Conservation (phyloP, 2,329 filamentous ascomycete genomes). For the Sporothrix dimorphospora region DNA sequence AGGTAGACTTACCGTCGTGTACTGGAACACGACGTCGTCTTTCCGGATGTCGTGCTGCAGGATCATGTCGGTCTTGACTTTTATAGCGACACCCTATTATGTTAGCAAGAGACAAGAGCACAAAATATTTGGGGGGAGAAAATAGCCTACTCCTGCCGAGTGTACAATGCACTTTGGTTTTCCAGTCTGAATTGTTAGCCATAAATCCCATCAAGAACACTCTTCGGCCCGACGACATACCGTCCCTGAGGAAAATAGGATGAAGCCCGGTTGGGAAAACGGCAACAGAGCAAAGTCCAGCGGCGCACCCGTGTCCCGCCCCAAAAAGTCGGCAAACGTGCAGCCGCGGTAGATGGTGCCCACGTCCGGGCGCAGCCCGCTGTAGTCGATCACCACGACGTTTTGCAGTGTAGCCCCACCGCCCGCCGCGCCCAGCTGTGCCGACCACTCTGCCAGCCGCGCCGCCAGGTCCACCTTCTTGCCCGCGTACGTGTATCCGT, state of each 20-base stretch:
- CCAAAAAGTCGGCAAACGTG: conserved; percentile 8
- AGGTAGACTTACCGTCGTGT: conserved; percentile 26
- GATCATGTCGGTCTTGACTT: conserved; percentile 30
- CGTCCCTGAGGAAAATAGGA: conserved; percentile 7
- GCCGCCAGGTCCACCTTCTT: conserved; percentile 20
- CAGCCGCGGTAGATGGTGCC: not conserved
- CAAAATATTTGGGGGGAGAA: not conserved
- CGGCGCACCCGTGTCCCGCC: not conserved
- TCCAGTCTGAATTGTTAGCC: not conserved
- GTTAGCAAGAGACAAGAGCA: not conserved
- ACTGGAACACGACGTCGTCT: conserved; percentile 28
- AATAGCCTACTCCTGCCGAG: not conserved
- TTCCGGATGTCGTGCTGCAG: conserved; percentile 28
- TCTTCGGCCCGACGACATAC: not conserved
- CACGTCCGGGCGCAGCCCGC: not conserved
- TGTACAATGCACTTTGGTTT: conserved; percentile 18
- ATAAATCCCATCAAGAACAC: not conserved
- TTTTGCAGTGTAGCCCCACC: not conserved
- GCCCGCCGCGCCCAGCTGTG: not conserved
- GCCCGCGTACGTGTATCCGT: conserved; percentile 26
- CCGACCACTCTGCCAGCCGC: conserved; percentile 24
- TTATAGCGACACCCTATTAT: conserved; percentile 22
- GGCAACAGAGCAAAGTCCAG: conserved; percentile 1
- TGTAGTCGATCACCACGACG: conserved; percentile 8
- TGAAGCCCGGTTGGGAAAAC: conserved; percentile 4